Percentiles rank a stretch among this genome's conserved stretches.
These are phyloP conservation scores for Melanogaster broomeanus DNA, from an alignment of 768 basidiomycete species.

Conservation along the genomic window DNA sequence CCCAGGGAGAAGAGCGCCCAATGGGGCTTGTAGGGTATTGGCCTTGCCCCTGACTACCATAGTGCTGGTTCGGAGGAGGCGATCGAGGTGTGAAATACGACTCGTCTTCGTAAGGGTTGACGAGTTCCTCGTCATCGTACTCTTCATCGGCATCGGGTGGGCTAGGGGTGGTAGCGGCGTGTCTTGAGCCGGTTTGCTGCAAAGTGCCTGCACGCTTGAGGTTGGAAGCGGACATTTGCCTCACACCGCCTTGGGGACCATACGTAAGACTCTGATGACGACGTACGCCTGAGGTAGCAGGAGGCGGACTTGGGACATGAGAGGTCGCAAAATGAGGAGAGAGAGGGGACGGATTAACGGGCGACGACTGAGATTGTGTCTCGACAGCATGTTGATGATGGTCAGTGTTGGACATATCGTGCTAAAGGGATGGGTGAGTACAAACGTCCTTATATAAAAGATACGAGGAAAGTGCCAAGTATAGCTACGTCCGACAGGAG, in stretches of 20 bases:
- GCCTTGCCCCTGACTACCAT: conserved; percentile 32
- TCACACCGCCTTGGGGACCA: conserved; percentile 52
- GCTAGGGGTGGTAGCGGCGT: conserved; percentile 36
- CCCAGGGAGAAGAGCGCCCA: conserved; percentile 70
- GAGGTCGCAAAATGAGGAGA: conserved; percentile 59
- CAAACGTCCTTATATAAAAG: conserved; percentile 14
- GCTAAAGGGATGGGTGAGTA: conserved; percentile 23
- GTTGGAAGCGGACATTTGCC: conserved; percentile 49
- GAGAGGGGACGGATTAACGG: conserved; percentile 50
- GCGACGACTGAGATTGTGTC: conserved; percentile 42
- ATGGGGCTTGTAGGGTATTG: conserved; percentile 57
- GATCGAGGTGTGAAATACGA: conserved; percentile 52
- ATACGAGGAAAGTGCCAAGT: conserved; percentile 6
- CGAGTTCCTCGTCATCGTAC: conserved; percentile 47
- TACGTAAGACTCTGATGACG: conserved; percentile 81
- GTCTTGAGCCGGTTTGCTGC: conserved; percentile 45
- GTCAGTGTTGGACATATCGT: conserved; percentile 21
- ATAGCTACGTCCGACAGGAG: not conserved
- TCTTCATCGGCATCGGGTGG: conserved; percentile 59
- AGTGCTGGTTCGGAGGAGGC: conserved; percentile 41
- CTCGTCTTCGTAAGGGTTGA: conserved; percentile 53
- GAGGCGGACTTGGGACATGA: conserved; percentile 68
- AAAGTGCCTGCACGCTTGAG: conserved; percentile 80
- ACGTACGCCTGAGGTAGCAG: conserved; percentile 69
- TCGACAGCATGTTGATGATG: conserved; percentile 54